Evolutionary conservation across 148 eudicot genomes (phyloP), one percentile per base, ranked within the genome.

Genomic region (Diospyros kaki): DNA sequence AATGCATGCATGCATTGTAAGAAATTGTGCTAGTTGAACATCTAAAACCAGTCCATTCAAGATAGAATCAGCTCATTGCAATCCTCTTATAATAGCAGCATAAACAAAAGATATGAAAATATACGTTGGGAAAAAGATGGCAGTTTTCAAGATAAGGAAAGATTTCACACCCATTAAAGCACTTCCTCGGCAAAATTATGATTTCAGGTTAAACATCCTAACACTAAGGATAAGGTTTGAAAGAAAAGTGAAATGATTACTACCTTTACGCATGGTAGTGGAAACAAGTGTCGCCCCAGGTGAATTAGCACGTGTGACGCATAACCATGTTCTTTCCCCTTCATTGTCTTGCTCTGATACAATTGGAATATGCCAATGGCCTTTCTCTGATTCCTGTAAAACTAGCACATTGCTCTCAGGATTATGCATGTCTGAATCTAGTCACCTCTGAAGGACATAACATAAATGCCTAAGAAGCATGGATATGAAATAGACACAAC

Each of bases 311-410:
- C 97, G 97, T 55, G 83, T 83, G 41, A 85, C 78, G 79, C 98
- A 94, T 80, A 94, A 73, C 95, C 97, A 94, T 76, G 77, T 74
- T 67, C 95, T 81, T 74, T 91, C 89, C 74, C 61, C 95, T 83
- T 86, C 90, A 54, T 84, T 79, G 67, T 88, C 87, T 68, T 76
- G 76, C 72, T 90, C 86, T 39, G 92, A 89, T 72, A 70, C 88
- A 62, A 94, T 75, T n/a, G 98, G 98, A 81, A 94, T 81, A 83
- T 94, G 98, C 98, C 98, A 94, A 72, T 88, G 87, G 58, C 98
- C 98, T 81, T 80, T 83, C 58, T 80, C 84, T 6, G 97, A 89
- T 73, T 94, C 98, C 98, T 94, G 86, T 72, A 45, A 75, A 71
- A 73, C 53, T 28, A 67, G 41, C 45, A 73, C 52, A 73, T 69